phyloP scores from a whole-genome alignment of 2,329 filamentous ascomycete genomes.

The Nectriaceae sp. region DNA sequence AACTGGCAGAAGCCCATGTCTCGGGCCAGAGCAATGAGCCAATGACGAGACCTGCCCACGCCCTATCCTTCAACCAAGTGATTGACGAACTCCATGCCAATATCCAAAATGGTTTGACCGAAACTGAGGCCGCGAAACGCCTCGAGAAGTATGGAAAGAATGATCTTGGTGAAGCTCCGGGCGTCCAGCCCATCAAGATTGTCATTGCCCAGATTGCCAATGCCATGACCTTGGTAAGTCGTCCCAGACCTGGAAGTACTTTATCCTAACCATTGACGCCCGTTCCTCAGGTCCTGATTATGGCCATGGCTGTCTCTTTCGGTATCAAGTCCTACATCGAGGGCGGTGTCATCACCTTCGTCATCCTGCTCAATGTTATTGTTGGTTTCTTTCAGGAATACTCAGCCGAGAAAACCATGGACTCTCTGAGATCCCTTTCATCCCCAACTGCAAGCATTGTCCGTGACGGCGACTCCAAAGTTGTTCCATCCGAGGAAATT shows the following conservation, averaged over 20 bases:
- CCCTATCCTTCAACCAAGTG: slow-evolving; percentile 50
- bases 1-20: slow-evolving; percentile 31
- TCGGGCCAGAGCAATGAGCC: slow-evolving; percentile 37
- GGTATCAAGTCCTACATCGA: slow-evolving; percentile 55
- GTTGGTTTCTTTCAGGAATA: slow-evolving; percentile 49
- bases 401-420: slow-evolving; percentile 44
- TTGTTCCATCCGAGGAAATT: slow-evolving; percentile 39
- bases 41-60: slow-evolving; percentile 59
- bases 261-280: too few relatives aligned
- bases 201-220: too few relatives aligned
- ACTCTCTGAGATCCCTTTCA: slow-evolving; percentile 38
- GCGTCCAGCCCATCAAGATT: slow-evolving; percentile 59
- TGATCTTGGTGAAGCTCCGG: slow-evolving; percentile 48
- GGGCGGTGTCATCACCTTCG: slow-evolving; percentile 52
- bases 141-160: slow-evolving; percentile 59
- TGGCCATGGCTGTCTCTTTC: slow-evolving; percentile 59
- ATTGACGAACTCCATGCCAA: slow-evolving; percentile 55
- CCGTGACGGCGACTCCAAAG: slow-evolving; percentile 37
- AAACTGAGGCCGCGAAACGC: slow-evolving; percentile 51
- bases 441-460: slow-evolving; percentile 41
- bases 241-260: background rate
- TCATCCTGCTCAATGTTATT: slow-evolving; percentile 54
- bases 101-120: slow-evolving; percentile 54
- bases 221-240: slow-evolving; percentile 51
- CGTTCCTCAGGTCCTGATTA: slow-evolving; percentile 54